Conservation (phyloP, 495 filamentous ascomycete species). For the Terfezia boudieri region DNA sequence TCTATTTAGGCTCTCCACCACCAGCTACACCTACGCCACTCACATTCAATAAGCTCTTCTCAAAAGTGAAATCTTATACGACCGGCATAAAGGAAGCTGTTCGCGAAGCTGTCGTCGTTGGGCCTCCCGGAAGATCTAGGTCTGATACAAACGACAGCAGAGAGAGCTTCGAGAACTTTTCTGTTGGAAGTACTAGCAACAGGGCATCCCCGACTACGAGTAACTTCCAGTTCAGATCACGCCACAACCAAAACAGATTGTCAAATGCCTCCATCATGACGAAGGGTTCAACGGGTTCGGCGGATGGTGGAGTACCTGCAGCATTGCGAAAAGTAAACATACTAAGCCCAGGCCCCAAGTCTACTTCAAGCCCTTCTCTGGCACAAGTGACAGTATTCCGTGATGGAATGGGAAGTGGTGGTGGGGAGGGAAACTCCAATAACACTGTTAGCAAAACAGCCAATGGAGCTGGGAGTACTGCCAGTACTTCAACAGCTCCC, state of each 20-base stretch:
- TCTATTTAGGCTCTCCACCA: slow-evolving; percentile 17
- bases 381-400: slow-evolving; percentile 14
- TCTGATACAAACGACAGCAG: slow-evolving; percentile 10
- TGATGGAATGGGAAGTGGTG: slow-evolving; percentile 1
- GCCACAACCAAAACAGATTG: neutral
- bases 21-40: slow-evolving; percentile 11
- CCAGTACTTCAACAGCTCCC: too few relatives aligned
- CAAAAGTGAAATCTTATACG: slow-evolving; percentile 18
- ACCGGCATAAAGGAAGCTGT: slow-evolving; percentile 15
- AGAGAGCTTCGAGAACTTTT: slow-evolving; percentile 11
- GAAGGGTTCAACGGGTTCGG: slow-evolving; percentile 10
- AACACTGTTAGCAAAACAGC: too few relatives aligned
- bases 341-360: slow-evolving; percentile 7
- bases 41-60: slow-evolving; percentile 14
- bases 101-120: slow-evolving; percentile 3
- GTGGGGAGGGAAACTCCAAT: neutral
- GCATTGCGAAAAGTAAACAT: slow-evolving; percentile 15
- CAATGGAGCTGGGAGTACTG: too few relatives aligned
- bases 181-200: slow-evolving; percentile 11
- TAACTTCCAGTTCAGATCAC: slow-evolving; percentile 5
- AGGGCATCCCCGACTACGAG: slow-evolving; percentile 7
- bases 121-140: neutral
- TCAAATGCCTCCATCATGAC: slow-evolving; percentile 10
- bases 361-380: slow-evolving; percentile 11
- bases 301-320: slow-evolving; percentile 12